Evolutionary conservation across 140 eudicot species (phyloP).

Genomic region (Cichorium intybus): DNA sequence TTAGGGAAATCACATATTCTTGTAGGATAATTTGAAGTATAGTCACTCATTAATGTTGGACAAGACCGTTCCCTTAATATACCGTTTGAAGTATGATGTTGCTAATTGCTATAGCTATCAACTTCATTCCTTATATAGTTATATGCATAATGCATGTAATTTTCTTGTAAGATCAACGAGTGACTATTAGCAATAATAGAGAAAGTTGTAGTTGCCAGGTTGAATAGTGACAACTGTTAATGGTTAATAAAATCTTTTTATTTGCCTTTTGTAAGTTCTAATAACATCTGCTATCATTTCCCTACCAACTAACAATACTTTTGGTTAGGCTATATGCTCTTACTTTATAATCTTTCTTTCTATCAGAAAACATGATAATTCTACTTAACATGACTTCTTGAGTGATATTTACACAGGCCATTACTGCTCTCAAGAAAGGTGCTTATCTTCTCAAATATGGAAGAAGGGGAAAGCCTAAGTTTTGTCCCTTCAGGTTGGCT

Average conservation of each 20-base stretch:
- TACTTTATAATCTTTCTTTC: constrained; percentile 8
- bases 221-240: neutral
- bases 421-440: constrained; percentile 91
- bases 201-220: neutral
- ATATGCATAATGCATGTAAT: constrained; percentile 5
- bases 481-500: constrained; percentile 95
- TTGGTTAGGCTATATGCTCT: neutral
- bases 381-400: constrained; percentile 11
- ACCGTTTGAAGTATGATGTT: neutral
- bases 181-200: neutral
- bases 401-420: constrained; percentile 54
- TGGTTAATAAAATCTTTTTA: neutral
- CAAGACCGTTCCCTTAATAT: neutral
- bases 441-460: constrained; percentile 96
- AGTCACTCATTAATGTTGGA: neutral
- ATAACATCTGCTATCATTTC: constrained; percentile 10
- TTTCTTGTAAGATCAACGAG: constrained; percentile 2
- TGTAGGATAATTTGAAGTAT: neutral
- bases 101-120: neutral
- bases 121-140: neutral
- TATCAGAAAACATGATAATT: constrained; percentile 2
- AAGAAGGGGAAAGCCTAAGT: constrained; percentile 97
- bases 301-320: neutral
- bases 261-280: neutral
- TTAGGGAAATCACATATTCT: neutral